These are phyloP conservation scores for Orbilia brochopaga DNA, from an alignment of 2,329 filamentous ascomycete genomes.

Conservation along the genomic window DNA sequence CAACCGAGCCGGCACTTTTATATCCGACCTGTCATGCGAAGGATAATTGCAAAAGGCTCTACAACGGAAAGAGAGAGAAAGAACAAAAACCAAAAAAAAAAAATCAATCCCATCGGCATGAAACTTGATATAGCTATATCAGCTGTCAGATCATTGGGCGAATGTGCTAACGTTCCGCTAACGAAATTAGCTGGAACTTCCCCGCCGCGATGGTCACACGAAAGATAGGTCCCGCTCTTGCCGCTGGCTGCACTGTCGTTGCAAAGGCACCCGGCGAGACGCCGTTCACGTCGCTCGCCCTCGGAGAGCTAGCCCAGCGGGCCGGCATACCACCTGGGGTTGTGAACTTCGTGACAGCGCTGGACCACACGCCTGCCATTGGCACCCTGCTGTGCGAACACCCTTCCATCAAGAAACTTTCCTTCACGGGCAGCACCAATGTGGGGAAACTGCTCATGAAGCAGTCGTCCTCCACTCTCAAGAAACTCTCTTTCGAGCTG, in stretches of 20 bases:
- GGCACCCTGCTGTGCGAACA: constrained; percentile 78
- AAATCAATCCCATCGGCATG: constrained; percentile 18
- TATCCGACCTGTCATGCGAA: constrained; percentile 12
- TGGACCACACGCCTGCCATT: constrained; percentile 78
- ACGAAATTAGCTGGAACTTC: constrained; percentile 74
- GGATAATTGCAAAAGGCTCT: background rate
- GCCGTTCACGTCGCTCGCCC: constrained; percentile 83
- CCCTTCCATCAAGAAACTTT: constrained; percentile 81
- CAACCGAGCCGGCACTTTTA: constrained; percentile 23
- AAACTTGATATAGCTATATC: constrained; percentile 19
- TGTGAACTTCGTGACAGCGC: constrained; percentile 82
- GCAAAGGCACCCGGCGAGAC: constrained; percentile 91
- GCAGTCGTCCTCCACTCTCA: constrained; percentile 80
- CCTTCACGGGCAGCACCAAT: constrained; percentile 82
- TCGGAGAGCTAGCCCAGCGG: constrained; percentile 83
- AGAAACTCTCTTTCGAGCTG: constrained; percentile 87
- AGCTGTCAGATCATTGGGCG: constrained; percentile 10
- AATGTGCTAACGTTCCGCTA: constrained; percentile 22
- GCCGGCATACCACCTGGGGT: constrained; percentile 91
- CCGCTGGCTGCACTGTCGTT: constrained; percentile 94
- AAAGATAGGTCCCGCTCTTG: constrained; percentile 76
- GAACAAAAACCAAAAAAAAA: no score
- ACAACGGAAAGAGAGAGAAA: no score
- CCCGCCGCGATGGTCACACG: constrained; percentile 76
- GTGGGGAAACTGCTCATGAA: constrained; percentile 82